Conservation (phyloP, 1,139 yeast genomes). For the Ogataea hybrid region DNA sequence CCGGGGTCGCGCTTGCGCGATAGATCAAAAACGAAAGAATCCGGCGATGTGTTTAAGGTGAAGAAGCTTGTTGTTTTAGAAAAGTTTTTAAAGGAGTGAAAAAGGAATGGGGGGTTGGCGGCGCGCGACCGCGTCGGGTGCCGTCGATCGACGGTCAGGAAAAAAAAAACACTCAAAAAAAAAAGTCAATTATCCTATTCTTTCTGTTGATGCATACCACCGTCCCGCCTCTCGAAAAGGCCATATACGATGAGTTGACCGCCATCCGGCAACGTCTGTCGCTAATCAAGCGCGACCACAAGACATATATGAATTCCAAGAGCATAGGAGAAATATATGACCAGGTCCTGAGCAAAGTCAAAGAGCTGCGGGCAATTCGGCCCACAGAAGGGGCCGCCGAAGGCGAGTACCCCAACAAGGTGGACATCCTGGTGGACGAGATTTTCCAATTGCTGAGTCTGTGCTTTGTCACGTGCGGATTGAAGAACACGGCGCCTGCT, state of each 20-base stretch:
- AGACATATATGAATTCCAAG: slow-evolving; percentile 60
- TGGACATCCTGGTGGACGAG: slow-evolving; percentile 80
- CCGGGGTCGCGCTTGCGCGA: slow-evolving; percentile 5
- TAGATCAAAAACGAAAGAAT: neutral
- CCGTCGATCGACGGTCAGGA: slow-evolving; percentile 4
- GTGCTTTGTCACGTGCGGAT: slow-evolving; percentile 87
- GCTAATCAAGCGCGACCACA: slow-evolving; percentile 61
- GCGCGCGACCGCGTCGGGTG: slow-evolving; percentile 4
- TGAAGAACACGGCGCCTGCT: slow-evolving; percentile 88
- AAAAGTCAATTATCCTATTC: neutral
- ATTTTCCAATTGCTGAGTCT: slow-evolving; percentile 82
- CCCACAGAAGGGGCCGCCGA: slow-evolving; percentile 21
- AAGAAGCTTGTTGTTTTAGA: slow-evolving; percentile 5
- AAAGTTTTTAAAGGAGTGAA: slow-evolving; percentile 10
- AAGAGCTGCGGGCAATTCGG: slow-evolving; percentile 32
- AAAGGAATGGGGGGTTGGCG: slow-evolving; percentile 1
- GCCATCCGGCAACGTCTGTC: slow-evolving; percentile 50
- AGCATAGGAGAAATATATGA: slow-evolving; percentile 49
- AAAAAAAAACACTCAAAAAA: neutral
- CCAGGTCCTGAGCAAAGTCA: slow-evolving; percentile 38
- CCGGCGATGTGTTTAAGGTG: neutral
- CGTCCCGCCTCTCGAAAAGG: slow-evolving; percentile 53
- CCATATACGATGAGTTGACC: slow-evolving; percentile 46
- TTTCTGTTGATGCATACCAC: slow-evolving; percentile 23
- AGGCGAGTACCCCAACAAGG: slow-evolving; percentile 33